Percentiles rank a stretch among this genome's conserved stretches.
Evolutionary conservation across 2,329 filamentous ascomycete species (phyloP).

Genomic region (Nakataea oryzae): DNA sequence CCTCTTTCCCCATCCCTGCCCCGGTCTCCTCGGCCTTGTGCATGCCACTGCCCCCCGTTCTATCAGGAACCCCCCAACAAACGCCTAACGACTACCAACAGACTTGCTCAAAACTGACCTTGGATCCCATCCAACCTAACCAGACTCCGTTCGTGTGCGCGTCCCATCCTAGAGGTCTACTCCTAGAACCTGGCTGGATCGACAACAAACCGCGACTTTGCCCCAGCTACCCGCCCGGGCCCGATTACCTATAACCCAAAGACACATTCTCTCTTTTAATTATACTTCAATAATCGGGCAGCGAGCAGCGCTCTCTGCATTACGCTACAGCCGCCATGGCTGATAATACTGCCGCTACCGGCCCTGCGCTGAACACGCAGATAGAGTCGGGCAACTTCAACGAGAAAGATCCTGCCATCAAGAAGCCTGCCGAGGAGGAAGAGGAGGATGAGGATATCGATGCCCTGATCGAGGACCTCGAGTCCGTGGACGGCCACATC

Average conservation of each 20-base stretch:
- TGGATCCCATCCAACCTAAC: not conserved
- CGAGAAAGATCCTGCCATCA: slow-evolving; percentile 43
- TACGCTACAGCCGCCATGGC: slow-evolving; percentile 33
- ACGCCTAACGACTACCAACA: not conserved
- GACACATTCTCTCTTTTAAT: slow-evolving; percentile 3
- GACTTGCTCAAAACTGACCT: not conserved
- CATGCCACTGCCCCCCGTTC: not conserved
- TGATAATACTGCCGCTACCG: slow-evolving; percentile 39
- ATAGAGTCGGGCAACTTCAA: slow-evolving; percentile 56
- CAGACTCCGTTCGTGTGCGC: slow-evolving; percentile 2
- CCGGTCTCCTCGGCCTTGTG: not conserved
- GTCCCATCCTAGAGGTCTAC: not conserved
- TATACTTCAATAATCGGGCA: slow-evolving; percentile 2
- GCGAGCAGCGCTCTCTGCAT: slow-evolving; percentile 17
- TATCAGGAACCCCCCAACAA: not conserved
- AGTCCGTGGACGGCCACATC: slow-evolving; percentile 66
- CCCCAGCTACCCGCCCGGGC: too few species aligned
- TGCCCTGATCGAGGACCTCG: slow-evolving; percentile 76
- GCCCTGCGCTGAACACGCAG: slow-evolving; percentile 51
- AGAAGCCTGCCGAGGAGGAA: slow-evolving; percentile 45
- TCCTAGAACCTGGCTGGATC: not conserved
- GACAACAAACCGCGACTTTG: not conserved
- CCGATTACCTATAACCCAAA: not conserved
- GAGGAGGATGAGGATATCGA: slow-evolving; percentile 80
- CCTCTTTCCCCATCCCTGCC: not conserved